These are phyloP conservation scores for Puccinia horiana DNA, from an alignment of 1,284 basidiomycete species.

Conservation along the genomic window DNA sequence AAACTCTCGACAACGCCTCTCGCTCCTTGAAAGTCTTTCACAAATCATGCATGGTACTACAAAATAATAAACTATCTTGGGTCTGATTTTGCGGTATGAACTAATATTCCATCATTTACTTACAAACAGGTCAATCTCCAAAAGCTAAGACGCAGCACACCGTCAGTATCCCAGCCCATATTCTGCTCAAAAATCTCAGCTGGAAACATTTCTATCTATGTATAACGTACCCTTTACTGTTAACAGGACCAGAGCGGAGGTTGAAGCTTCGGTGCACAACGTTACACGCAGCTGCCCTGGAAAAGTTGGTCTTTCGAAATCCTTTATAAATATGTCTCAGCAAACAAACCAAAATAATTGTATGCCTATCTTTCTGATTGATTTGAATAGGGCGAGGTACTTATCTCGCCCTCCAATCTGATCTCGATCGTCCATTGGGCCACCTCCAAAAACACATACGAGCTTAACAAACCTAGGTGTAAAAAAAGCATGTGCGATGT, in stretches of 20 bases:
- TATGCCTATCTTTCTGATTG: neutral
- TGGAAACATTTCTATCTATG: neutral
- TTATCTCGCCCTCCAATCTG: neutral
- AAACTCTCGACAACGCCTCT: conserved; percentile 1
- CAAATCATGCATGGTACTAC: neutral
- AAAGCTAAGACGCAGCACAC: neutral
- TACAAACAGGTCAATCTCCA: neutral
- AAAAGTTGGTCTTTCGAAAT: neutral
- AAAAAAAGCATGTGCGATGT: neutral
- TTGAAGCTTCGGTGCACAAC: neutral
- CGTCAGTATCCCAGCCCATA: conserved; percentile 8
- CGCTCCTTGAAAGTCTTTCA: conserved; percentile 6
- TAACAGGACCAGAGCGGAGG: neutral
- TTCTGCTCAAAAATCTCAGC: too few species aligned
- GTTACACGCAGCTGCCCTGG: neutral
- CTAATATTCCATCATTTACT: neutral
- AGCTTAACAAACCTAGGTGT: neutral
- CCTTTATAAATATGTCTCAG: neutral
- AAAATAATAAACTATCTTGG: neutral
- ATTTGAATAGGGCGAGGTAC: neutral
- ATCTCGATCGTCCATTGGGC: neutral
- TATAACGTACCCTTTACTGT: too few species aligned
- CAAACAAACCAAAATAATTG: neutral
- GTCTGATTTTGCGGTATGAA: neutral
- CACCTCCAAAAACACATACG: conserved; percentile 1